phyloP scores from a whole-genome alignment of 345 rosid genomes.

The Melaleuca alternifolia region DNA sequence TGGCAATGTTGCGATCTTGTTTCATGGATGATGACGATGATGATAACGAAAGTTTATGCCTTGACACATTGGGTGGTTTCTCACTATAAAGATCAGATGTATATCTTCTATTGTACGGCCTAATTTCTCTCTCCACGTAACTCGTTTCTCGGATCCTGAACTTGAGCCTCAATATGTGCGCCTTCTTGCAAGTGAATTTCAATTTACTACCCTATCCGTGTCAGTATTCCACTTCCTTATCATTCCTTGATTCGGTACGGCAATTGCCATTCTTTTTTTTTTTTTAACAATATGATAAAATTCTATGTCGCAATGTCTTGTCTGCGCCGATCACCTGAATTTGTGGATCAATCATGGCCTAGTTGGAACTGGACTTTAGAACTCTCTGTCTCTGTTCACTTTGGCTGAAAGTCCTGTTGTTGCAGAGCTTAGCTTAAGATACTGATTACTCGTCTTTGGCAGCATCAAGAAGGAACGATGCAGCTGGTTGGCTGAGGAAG shows the following conservation, averaged over 20 bases:
- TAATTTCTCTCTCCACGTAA: too few species aligned
- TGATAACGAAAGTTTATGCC: background rate
- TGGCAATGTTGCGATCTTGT: background rate
- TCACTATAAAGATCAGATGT: background rate
- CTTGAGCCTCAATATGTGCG: background rate
- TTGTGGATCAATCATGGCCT: background rate
- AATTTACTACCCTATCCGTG: background rate
- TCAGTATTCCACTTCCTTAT: background rate
- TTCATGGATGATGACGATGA: background rate
- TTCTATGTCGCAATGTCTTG: background rate
- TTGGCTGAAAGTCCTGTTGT: background rate
- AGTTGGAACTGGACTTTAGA: background rate
- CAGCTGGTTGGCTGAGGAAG: conserved; percentile 82
- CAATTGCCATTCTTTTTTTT: background rate
- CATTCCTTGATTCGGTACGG: background rate
- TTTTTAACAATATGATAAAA: background rate
- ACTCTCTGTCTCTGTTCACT: background rate
- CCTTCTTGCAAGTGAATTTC: background rate
- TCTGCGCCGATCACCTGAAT: background rate
- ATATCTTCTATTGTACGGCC: background rate
- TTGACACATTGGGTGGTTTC: background rate
- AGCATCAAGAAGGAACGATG: conserved; percentile 83
- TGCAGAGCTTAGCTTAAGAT: background rate
- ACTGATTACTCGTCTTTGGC: background rate
- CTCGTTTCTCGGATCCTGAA: background rate